Evolutionary conservation across 805 yeast species (phyloP), one percentile per base, ranked within the genome.

Genomic region (Lipomyces chichibuensis): DNA sequence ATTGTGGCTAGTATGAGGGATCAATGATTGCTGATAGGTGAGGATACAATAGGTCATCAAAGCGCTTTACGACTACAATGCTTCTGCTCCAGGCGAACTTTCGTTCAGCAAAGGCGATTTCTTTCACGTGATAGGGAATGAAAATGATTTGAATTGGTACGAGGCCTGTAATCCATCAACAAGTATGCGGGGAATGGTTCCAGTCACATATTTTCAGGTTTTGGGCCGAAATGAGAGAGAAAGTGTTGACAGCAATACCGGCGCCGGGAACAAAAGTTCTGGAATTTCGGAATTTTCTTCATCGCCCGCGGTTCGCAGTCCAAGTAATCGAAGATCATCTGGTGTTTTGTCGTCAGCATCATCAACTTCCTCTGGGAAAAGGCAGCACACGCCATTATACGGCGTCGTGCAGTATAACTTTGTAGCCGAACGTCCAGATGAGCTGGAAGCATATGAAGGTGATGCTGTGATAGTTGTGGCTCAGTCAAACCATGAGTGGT

Each of bases 401-500:
- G 98, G 97, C 1, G 85, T 90, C 63, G 92, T 92, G 5, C 80
- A 92, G 62, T 95, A 88, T 76, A 96, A 91, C 74, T 95, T 95
- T 78, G 84, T 82, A 68, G 98, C 98, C 5, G 92, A 90, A 69
- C 78, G 84, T 13, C 77, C 86, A 8, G 99, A 96, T 79, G 99
- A 95, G 78, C 83, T 95, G 71, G 88, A 89, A 70, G 91, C 94
- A 2, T 75, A 78, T 35, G 90, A 90, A 1, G 98, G 98, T 51
- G 99, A 95, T 74, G 89, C 90, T 73, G 84, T 95, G 69, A 90
- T 93, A 37, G 87, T 96, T 13, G 94, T 97, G 79, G 99, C 99
- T 1, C 98, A 94, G 78, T 96, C 94, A 75, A 92, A 92, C 64
- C 90, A 83, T 71, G 99, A 96, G 79, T 95, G 99, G 99, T 93